A percentile compares a stretch with the other conserved stretches of the same genome.
Evolutionary conservation across 2,329 filamentous ascomycete species (phyloP).

Genomic region (Karstenula rhodostoma): DNA sequence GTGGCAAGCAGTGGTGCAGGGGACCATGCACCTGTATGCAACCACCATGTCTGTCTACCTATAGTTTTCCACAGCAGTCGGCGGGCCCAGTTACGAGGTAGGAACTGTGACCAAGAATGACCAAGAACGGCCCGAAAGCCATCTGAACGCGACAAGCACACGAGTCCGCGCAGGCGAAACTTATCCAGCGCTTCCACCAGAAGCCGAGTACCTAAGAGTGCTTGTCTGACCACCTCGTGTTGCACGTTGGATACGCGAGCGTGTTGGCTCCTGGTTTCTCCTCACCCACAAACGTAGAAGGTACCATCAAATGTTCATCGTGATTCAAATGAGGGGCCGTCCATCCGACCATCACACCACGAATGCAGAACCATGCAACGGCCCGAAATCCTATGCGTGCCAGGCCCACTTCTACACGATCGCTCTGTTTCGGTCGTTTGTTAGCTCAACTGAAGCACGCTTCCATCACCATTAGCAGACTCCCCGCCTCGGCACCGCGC

Average conservation of each 20-base stretch:
- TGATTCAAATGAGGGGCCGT: not conserved
- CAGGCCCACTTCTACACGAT: not conserved
- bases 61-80: not conserved
- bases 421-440: not conserved
- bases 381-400: conserved; percentile 11
- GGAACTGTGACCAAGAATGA: not conserved
- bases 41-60: not conserved
- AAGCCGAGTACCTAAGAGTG: not conserved
- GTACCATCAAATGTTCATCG: not conserved
- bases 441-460: conserved; percentile 3
- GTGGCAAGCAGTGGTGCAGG: not conserved
- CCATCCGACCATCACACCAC: conserved; percentile 2
- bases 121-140: not conserved
- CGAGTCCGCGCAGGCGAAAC: not conserved
- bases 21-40: conserved; percentile 1
- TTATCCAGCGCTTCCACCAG: not conserved
- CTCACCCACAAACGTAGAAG: not conserved
- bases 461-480: not conserved
- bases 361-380: conserved; percentile 10
- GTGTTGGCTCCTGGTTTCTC: not conserved
- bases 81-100: not conserved
- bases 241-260: conserved; percentile 2
- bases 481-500: conserved; percentile 15
- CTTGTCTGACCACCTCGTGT: not conserved
- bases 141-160: not conserved